These are phyloP conservation scores for Amanita rubescens DNA, from an alignment of 768 basidiomycete genomes.

Conservation along the genomic window DNA sequence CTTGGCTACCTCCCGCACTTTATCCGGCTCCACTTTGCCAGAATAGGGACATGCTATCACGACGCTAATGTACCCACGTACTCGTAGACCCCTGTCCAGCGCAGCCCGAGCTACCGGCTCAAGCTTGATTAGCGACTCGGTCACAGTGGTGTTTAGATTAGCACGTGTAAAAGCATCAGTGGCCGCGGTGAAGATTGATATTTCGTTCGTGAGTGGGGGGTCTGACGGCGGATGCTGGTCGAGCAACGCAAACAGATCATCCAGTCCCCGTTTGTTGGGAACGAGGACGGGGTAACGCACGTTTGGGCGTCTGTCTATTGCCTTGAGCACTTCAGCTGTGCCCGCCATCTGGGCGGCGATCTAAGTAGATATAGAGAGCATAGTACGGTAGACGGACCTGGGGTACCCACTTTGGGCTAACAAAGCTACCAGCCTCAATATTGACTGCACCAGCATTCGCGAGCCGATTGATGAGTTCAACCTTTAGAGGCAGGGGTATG, in stretches of 20 bases:
- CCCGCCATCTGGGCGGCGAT: conserved; percentile 72
- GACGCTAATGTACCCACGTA: conserved; percentile 83
- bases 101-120: conserved; percentile 58
- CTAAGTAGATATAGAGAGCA: background rate
- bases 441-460: conserved; percentile 55
- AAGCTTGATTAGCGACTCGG: conserved; percentile 61
- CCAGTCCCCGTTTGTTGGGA: conserved; percentile 73
- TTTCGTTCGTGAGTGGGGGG: conserved; percentile 62
- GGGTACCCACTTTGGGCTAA: conserved; percentile 90
- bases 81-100: conserved; percentile 50
- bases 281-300: conserved; percentile 73
- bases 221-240: conserved; percentile 25
- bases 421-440: conserved; percentile 86
- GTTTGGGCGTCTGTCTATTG: conserved; percentile 43
- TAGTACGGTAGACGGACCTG: conserved; percentile 41
- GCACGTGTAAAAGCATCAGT: conserved; percentile 82
- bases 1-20: conserved; percentile 63
- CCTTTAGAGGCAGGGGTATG: conserved; percentile 67
- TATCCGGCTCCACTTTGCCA: conserved; percentile 59
- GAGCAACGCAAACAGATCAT: conserved; percentile 57
- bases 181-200: conserved; percentile 85
- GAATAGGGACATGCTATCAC: conserved; percentile 81
- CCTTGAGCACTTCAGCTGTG: conserved; percentile 64
- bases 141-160: conserved; percentile 73
- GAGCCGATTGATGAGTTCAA: conserved; percentile 73